Evolutionary conservation across 352 stramenopile genomes (phyloP), one percentile per base, ranked within the genome.

Genomic region (Globisporangium echinulatum): DNA sequence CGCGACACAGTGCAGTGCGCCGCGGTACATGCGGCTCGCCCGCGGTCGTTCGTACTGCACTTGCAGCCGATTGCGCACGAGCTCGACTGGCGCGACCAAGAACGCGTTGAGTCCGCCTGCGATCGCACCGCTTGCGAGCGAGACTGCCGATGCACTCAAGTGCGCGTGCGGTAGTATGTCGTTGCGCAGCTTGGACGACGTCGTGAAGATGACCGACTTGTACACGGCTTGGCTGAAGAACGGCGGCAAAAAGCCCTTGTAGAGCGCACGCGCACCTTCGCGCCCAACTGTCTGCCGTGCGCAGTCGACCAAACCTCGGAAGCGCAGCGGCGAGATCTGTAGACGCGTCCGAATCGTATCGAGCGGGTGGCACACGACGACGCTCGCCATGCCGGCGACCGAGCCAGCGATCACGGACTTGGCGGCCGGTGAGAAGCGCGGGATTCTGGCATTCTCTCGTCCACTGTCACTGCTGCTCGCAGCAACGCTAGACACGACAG

Each of bases 201-300:
- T 87, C 36, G 82, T 91, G 64, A 95, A 95, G 64, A 95, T 95
- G 54, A 95, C 82, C 42, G 85, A 84, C 65, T 95, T 95, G 80
- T 95, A 95, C 52, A 95, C 71, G 1, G 80, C 85, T 62, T 95
- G 85, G 52, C 82, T 90, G 64, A 90, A 90, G 66, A 95, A 92
- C 4, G 85, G 85, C n/a, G 82, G 80, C 52, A 91, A 69, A 48
- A 95, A 91, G 42, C 85, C 85, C 56, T 92, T 92, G 72, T 93
- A 95, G 49, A 95, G 67, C 49, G 76, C 85, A 25, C 63, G 68
- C 47, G 85, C 58, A 7, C 80, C 78, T 68, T 95, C 85, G 39
- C 70, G 70, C 46, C 69, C 63, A 10, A 93, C 47, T 14, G 84
- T 95, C 66, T 84, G 72, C 36, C 66, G 37, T 7, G 73, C 76